Evolutionary conservation across 768 basidiomycete genomes (phyloP).

Genomic region (Serendipita vermifera): DNA sequence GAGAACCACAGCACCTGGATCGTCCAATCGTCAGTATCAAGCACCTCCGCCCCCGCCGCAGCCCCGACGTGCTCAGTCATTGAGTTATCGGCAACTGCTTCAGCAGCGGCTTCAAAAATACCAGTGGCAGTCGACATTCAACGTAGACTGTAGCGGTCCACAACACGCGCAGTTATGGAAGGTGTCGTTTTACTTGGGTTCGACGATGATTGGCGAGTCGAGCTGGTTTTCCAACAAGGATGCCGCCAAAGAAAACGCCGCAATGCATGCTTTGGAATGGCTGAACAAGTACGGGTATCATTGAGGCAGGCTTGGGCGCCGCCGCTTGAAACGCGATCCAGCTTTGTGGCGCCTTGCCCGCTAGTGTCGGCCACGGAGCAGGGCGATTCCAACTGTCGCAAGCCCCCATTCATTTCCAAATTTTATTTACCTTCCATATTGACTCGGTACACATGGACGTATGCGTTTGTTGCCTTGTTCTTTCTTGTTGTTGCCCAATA

Average conservation of each 20-base stretch:
- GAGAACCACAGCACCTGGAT: no score
- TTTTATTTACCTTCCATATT: no score
- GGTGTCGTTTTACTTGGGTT: neutral
- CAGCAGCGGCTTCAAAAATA: neutral
- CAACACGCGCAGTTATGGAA: neutral
- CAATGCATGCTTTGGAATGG: neutral
- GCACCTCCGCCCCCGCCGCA: no score
- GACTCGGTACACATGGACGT: no score
- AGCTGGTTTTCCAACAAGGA: neutral
- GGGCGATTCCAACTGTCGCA: no score
- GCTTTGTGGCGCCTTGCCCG: slow-evolving; percentile 30
- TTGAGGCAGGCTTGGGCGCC: no score
- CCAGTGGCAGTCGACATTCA: neutral
- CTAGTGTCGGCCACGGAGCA: slow-evolving; percentile 19
- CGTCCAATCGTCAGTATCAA: no score
- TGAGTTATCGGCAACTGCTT: neutral
- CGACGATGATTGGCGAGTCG: neutral
- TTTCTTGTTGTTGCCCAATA: no score
- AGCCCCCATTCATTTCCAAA: no score
- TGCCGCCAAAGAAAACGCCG: slow-evolving; percentile 1
- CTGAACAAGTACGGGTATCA: slow-evolving; percentile 4
- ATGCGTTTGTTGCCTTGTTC: no score
- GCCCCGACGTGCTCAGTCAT: neutral
- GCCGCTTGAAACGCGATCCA: no score
- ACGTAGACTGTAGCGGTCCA: neutral